Percentiles rank a stretch among this genome's conserved stretches.
These are phyloP conservation scores for Solanum chmielewskii DNA, from an alignment of 257 asterid genomes.

Conservation along the genomic window DNA sequence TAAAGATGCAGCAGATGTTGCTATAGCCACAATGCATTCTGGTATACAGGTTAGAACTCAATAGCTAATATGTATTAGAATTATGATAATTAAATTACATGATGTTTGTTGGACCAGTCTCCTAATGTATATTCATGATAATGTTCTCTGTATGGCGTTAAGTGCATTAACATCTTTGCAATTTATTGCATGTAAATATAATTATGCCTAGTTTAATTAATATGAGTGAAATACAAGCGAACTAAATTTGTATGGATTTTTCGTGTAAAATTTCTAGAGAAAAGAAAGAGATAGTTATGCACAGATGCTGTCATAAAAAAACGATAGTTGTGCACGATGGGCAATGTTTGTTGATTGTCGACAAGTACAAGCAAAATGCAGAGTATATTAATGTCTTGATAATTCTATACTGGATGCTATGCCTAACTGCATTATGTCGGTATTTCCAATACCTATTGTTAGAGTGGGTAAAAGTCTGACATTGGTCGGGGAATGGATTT, in stretches of 20 bases:
- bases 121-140: neutral
- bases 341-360: neutral
- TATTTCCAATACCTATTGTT: neutral
- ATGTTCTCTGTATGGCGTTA: neutral
- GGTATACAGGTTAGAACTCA: conserved; percentile 70
- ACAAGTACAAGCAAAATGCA: neutral
- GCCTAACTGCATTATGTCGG: neutral
- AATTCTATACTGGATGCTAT: neutral
- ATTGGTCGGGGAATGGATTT: neutral
- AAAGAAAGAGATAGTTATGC: neutral
- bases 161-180: neutral
- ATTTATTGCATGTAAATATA: neutral
- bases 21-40: conserved; percentile 83
- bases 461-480: neutral
- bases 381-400: neutral
- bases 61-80: neutral
- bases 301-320: neutral
- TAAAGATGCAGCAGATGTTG: conserved; percentile 98
- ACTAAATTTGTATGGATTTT: neutral
- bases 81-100: neutral
- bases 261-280: neutral
- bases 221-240: neutral
- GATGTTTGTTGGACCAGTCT: neutral
- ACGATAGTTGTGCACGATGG: neutral
- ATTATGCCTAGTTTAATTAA: neutral